phyloP scores from a whole-genome alignment of 805 yeast species.

The Ogataea paradorogensis region DNA sequence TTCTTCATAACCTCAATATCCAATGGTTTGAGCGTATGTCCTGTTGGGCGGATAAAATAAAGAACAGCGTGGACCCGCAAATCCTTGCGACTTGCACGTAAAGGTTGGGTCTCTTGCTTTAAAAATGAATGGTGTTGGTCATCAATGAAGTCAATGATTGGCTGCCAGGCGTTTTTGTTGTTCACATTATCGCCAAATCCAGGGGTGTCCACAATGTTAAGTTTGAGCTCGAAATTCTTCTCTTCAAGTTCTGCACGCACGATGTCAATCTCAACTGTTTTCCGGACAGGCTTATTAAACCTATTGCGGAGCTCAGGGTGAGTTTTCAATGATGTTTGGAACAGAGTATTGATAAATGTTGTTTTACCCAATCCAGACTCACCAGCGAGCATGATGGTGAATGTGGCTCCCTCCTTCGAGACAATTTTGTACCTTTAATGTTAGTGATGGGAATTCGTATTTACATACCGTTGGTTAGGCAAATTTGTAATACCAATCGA shows the following conservation, averaged over 20 bases:
- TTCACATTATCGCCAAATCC: constrained; percentile 92
- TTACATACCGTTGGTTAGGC: constrained; percentile 65
- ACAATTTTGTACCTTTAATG: constrained; percentile 62
- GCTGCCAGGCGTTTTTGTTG: constrained; percentile 82
- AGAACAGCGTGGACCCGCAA: constrained; percentile 87
- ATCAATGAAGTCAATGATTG: constrained; percentile 83
- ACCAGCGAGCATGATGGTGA: constrained; percentile 84
- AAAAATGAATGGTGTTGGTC: constrained; percentile 85
- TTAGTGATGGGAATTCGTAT: neutral
- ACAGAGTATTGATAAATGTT: constrained; percentile 83
- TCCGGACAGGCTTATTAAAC: constrained; percentile 57
- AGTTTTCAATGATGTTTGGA: constrained; percentile 68
- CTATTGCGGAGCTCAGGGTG: constrained; percentile 54
- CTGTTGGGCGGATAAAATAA: constrained; percentile 89
- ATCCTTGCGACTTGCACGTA: constrained; percentile 63
- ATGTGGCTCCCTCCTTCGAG: constrained; percentile 69
- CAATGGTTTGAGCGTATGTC: constrained; percentile 80
- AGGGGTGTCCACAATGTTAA: constrained; percentile 87
- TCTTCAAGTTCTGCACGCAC: constrained; percentile 81
- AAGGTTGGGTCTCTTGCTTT: constrained; percentile 94
- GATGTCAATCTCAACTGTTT: constrained; percentile 77
- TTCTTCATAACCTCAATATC: constrained; percentile 89
- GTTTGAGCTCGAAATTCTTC: constrained; percentile 70
- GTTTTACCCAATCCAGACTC: constrained; percentile 91
- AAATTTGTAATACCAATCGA: constrained; percentile 69